These are phyloP conservation scores for Fragilaria crotonensis DNA, from an alignment of 108 stramenopile species.

Conservation along the genomic window DNA sequence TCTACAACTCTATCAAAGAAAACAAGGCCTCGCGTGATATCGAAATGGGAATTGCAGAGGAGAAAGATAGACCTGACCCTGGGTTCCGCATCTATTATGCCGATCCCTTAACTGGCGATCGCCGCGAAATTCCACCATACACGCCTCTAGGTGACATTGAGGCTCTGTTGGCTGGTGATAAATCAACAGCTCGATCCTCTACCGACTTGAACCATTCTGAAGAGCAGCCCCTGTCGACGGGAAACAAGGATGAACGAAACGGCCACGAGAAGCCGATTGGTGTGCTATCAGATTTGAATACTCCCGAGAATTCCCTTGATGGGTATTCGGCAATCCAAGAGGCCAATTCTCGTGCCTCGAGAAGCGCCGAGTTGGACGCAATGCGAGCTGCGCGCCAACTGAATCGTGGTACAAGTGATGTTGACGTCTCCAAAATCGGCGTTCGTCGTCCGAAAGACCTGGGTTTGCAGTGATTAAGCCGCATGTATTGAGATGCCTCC, in stretches of 20 bases:
- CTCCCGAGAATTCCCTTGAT: constrained; percentile 62
- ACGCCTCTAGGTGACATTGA: constrained; percentile 59
- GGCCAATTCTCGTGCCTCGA: constrained; percentile 40
- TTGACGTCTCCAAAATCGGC: constrained; percentile 26
- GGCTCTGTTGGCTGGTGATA: constrained; percentile 9
- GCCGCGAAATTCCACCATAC: constrained; percentile 69
- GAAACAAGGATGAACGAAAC: not conserved
- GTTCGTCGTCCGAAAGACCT: not conserved
- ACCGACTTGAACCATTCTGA: not conserved
- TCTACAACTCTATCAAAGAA: constrained; percentile 45
- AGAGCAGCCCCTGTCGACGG: not conserved
- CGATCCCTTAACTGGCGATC: constrained; percentile 46
- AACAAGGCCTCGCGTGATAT: constrained; percentile 37
- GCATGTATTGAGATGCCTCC: too few species aligned
- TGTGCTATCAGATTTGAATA: too few species aligned
- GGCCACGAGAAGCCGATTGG: too few species aligned
- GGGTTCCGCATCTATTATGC: constrained; percentile 67
- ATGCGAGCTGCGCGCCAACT: constrained; percentile 56
- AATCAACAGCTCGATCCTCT: not conserved
- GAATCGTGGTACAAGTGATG: constrained; percentile 43
- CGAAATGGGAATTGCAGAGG: constrained; percentile 20
- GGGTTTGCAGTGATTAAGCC: too few species aligned
- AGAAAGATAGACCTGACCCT: constrained; percentile 41
- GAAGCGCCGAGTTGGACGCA: constrained; percentile 52
- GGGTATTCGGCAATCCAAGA: constrained; percentile 65